Evolutionary conservation across 441 rosid genomes (phyloP).

Genomic region (Croton setiger): DNA sequence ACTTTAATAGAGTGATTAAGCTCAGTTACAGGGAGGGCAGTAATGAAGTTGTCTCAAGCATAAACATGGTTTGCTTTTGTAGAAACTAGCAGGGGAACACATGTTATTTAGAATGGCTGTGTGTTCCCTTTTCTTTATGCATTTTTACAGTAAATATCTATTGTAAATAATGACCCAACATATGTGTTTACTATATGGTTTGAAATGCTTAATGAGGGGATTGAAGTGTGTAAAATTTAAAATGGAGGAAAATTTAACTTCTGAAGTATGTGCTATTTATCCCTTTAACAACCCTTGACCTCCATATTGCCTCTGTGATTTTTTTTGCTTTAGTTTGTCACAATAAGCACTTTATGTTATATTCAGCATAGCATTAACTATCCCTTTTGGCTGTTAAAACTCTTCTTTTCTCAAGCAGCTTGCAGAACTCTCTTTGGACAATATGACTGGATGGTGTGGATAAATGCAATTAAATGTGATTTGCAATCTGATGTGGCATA

Average conservation of each 20-base stretch:
- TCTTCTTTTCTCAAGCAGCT: neutral
- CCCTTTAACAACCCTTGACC: neutral
- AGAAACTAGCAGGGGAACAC: neutral
- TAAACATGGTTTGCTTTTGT: neutral
- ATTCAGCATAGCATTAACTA: no score
- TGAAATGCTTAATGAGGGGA: neutral
- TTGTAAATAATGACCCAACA: neutral
- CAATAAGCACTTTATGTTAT: neutral
- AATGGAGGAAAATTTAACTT: neutral
- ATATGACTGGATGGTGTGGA: neutral
- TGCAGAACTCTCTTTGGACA: neutral
- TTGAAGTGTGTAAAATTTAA: neutral
- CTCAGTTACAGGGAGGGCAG: neutral
- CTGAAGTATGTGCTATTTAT: neutral
- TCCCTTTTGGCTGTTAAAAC: no score
- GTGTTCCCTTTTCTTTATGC: neutral
- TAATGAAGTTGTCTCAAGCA: neutral
- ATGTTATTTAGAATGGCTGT: neutral
- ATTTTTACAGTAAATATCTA: neutral
- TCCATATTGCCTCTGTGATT: neutral
- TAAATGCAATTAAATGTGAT: neutral
- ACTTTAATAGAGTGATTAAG: neutral
- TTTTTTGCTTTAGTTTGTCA: neutral
- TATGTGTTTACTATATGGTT: neutral
- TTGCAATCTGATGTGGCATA: constrained; percentile 12